Evolutionary conservation across 2,329 filamentous ascomycete species (phyloP).

Genomic region (Xylariaceae sp.): DNA sequence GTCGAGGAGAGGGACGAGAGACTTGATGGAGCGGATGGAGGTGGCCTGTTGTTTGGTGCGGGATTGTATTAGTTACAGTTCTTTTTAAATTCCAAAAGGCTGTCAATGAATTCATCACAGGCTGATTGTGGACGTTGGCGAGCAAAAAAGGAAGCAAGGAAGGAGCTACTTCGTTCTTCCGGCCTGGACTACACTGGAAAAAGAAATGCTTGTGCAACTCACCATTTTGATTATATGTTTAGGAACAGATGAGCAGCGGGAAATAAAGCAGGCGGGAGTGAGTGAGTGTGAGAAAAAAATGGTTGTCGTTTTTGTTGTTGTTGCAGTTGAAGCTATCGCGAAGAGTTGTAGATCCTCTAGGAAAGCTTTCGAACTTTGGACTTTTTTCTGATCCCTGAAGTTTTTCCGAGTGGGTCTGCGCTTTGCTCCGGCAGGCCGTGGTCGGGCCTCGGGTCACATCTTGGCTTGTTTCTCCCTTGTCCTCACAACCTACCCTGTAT

Average conservation of each 20-base stretch:
- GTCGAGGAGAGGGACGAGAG: conserved; percentile 92
- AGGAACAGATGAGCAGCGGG: background rate
- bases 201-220: too few relatives aligned
- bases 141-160: background rate
- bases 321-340: conserved; percentile 29
- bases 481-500: too few relatives aligned
- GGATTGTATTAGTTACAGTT: too few relatives aligned
- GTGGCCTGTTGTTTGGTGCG: conserved; percentile 47
- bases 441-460: too few relatives aligned
- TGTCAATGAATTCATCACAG: too few relatives aligned
- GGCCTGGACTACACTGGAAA: background rate
- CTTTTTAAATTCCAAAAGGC: too few relatives aligned
- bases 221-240: conserved; percentile 25
- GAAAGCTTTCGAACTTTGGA: conserved; percentile 31
- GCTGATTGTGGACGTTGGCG: too few relatives aligned
- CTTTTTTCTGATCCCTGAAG: conserved; percentile 24
- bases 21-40: conserved; percentile 90
- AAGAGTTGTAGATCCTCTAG: conserved; percentile 22
- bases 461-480: too few relatives aligned
- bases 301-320: too few relatives aligned
- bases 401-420: conserved; percentile 27
- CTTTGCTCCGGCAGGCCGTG: too few relatives aligned
- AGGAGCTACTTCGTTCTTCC: background rate
- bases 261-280: background rate
- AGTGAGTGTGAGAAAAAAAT: conserved; percentile 2